phyloP scores from a whole-genome alignment of 2,329 filamentous ascomycete species.

The Botrytis medusae region DNA sequence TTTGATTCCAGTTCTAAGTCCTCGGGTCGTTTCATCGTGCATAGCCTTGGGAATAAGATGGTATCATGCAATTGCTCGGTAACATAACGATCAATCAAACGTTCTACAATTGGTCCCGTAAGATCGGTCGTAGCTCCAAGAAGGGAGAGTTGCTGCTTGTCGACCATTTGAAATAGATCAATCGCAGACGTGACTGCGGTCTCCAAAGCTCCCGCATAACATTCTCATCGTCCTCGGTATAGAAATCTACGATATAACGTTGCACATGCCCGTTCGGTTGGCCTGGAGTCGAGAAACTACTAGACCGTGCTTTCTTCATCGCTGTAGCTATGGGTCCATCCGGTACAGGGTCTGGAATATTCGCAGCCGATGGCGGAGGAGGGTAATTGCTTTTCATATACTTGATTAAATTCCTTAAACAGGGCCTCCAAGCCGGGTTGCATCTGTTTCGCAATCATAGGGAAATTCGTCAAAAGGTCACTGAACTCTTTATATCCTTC shows the following conservation, averaged over 20 bases:
- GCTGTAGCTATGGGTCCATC: slow-evolving; percentile 57
- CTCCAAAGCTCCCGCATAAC: slow-evolving; percentile 84
- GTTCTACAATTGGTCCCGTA: slow-evolving; percentile 87
- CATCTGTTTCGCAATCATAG: slow-evolving; percentile 96
- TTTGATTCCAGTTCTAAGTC: slow-evolving; percentile 86
- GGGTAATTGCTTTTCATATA: slow-evolving; percentile 84
- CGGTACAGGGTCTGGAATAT: slow-evolving; percentile 58
- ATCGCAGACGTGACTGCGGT: slow-evolving; percentile 91
- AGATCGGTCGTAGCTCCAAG: slow-evolving; percentile 91
- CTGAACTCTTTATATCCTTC: slow-evolving; percentile 86
- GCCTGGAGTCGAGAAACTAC: slow-evolving; percentile 43
- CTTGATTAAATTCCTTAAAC: slow-evolving; percentile 83
- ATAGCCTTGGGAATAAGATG: slow-evolving; percentile 80
- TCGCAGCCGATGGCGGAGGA: slow-evolving; percentile 63
- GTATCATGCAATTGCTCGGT: slow-evolving; percentile 86
- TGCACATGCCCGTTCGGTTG: slow-evolving; percentile 42
- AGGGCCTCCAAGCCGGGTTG: slow-evolving; percentile 85
- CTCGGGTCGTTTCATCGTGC: slow-evolving; percentile 73
- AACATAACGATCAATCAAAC: slow-evolving; percentile 91
- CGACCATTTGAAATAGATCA: slow-evolving; percentile 91
- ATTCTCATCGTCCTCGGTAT: slow-evolving; percentile 87
- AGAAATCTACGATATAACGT: slow-evolving; percentile 54
- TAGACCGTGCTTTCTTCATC: slow-evolving; percentile 55
- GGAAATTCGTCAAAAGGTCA: slow-evolving; percentile 86
- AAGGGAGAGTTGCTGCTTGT: slow-evolving; percentile 90